Conservation (phyloP, 768 basidiomycete species). For the Pleurotus ostreatus region DNA sequence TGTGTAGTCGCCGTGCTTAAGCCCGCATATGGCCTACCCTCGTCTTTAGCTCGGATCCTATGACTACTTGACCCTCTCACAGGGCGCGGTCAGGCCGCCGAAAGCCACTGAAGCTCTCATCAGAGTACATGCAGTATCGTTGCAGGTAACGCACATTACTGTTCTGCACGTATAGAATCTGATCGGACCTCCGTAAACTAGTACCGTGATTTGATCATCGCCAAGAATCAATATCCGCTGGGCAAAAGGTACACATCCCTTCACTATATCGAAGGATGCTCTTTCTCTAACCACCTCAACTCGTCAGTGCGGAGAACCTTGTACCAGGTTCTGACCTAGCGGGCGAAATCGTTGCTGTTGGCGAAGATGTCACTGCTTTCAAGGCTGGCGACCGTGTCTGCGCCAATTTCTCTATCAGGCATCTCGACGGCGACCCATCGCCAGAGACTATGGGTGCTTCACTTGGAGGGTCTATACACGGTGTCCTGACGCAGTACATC, state of each 20-base stretch:
- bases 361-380: constrained; percentile 38
- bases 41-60: constrained; percentile 16
- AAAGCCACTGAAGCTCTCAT: constrained; percentile 49
- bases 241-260: constrained; percentile 16
- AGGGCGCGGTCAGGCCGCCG: constrained; percentile 24
- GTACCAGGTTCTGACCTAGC: constrained; percentile 49
- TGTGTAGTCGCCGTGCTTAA: not conserved
- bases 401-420: constrained; percentile 47
- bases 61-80: constrained; percentile 22
- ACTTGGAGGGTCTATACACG: constrained; percentile 45
- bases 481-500: constrained; percentile 51
- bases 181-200: constrained; percentile 10
- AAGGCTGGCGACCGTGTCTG: constrained; percentile 53
- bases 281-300: not conserved
- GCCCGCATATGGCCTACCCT: not conserved
- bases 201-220: constrained; percentile 50
- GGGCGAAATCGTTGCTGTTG: constrained; percentile 50
- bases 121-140: constrained; percentile 52
- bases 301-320: constrained; percentile 16
- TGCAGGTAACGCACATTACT: constrained; percentile 31
- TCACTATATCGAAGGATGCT: not conserved
- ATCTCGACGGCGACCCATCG: constrained; percentile 39
- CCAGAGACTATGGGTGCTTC: constrained; percentile 25
- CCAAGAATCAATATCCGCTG: constrained; percentile 32
- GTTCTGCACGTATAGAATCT: not conserved